A percentile compares a stretch with the other conserved stretches of the same genome.
These are phyloP conservation scores for Eucalyptus camaldulensis DNA, from an alignment of 345 rosid species.

Conservation along the genomic window DNA sequence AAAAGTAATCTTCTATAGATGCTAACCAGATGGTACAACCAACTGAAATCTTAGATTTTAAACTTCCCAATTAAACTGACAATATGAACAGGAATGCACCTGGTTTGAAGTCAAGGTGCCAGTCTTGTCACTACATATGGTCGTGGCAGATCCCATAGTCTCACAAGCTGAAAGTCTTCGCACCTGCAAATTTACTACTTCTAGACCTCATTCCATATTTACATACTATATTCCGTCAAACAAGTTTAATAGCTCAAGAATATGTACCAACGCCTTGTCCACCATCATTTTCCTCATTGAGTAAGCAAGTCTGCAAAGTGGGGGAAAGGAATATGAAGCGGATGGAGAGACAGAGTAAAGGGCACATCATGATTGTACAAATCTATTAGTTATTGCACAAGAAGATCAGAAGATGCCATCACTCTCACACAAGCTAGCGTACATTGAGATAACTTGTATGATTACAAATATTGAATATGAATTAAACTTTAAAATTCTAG, in stretches of 20 bases:
- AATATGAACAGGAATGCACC: conserved; percentile 11
- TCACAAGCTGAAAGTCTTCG: conserved; percentile 46
- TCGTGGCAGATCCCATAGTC: conserved; percentile 47
- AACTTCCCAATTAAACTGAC: neutral
- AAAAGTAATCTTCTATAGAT: neutral
- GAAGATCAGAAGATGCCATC: neutral
- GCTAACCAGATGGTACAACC: neutral
- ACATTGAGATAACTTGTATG: neutral
- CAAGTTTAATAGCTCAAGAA: neutral
- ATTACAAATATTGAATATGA: neutral
- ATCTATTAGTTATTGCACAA: neutral
- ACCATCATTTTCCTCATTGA: conserved; percentile 37
- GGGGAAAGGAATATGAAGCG: neutral
- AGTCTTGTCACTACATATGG: conserved; percentile 44
- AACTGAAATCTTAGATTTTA: neutral
- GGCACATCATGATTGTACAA: neutral
- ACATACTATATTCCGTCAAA: neutral
- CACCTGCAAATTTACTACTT: neutral
- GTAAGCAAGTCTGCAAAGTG: conserved; percentile 7
- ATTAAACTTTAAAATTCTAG: too few relatives aligned
- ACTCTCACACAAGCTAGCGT: neutral
- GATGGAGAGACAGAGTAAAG: neutral
- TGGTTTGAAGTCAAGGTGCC: conserved; percentile 37
- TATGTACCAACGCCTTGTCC: conserved; percentile 15
- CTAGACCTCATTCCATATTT: neutral